These are phyloP conservation scores for Penicillium canescens DNA, from an alignment of 495 filamentous ascomycete species.

Conservation along the genomic window DNA sequence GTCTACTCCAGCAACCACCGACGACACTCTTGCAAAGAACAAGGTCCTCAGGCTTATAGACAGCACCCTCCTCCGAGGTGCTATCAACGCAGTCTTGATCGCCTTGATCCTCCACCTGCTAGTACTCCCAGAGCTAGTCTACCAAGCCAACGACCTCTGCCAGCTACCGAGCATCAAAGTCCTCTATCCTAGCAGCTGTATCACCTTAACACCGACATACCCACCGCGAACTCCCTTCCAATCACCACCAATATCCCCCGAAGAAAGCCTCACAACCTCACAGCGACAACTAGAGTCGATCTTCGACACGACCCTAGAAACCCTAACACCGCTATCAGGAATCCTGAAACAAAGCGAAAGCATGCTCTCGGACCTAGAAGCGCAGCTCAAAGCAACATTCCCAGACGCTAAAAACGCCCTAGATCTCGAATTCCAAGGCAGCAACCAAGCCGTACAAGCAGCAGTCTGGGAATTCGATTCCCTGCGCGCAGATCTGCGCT, in stretches of 20 bases:
- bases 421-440: constrained; percentile 44
- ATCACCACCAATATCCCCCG: constrained; percentile 9
- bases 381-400: constrained; percentile 31
- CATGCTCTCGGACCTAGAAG: constrained; percentile 32
- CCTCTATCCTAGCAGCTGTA: constrained; percentile 39
- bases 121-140: constrained; percentile 41
- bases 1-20: constrained; percentile 3
- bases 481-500: constrained; percentile 41
- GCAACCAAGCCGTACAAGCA: constrained; percentile 34
- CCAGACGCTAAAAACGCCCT: constrained; percentile 38
- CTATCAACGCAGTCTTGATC: constrained; percentile 35
- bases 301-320: constrained; percentile 33
- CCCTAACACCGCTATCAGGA: constrained; percentile 28
- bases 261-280: constrained; percentile 24
- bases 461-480: constrained; percentile 41
- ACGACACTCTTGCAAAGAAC: constrained; percentile 1
- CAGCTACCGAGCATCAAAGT: constrained; percentile 23
- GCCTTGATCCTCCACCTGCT: constrained; percentile 38
- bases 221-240: constrained; percentile 11
- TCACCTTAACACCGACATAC: constrained; percentile 10
- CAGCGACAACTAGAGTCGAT: constrained; percentile 36
- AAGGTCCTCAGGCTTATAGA: constrained; percentile 2
- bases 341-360: constrained; percentile 39
- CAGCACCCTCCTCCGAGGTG: constrained; percentile 17
- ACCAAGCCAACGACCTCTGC: constrained; percentile 38